These are phyloP conservation scores for Rhynchosporium secalis DNA, from an alignment of 2,329 filamentous ascomycete genomes.

Conservation along the genomic window DNA sequence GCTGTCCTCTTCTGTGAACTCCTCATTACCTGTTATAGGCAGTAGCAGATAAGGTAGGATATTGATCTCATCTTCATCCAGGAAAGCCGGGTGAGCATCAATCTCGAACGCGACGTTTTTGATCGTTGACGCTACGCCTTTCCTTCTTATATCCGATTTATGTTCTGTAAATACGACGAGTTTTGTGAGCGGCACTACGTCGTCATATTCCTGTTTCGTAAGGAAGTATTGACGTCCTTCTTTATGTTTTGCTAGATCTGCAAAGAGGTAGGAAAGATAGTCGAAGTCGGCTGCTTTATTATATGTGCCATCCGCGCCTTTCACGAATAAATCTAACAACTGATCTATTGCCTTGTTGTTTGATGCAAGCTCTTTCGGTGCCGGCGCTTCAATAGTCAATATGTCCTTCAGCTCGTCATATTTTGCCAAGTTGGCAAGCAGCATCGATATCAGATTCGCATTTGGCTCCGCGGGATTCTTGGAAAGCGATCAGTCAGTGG, in stretches of 20 bases:
- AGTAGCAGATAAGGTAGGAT: slow-evolving; percentile 86
- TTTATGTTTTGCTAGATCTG: slow-evolving; percentile 82
- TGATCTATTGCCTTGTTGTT: slow-evolving; percentile 81
- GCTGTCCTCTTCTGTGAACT: slow-evolving; percentile 84
- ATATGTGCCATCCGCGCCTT: slow-evolving; percentile 77
- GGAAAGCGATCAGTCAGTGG: slow-evolving; percentile 7
- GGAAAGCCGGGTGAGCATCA: slow-evolving; percentile 66
- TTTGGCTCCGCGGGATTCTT: slow-evolving; percentile 74
- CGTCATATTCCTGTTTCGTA: slow-evolving; percentile 72
- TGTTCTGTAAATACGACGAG: slow-evolving; percentile 94
- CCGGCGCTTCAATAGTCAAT: slow-evolving; percentile 64
- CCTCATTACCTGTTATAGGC: slow-evolving; percentile 84
- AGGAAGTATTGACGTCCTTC: slow-evolving; percentile 76
- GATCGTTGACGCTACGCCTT: slow-evolving; percentile 93
- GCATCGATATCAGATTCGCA: slow-evolving; percentile 84
- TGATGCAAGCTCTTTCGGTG: slow-evolving; percentile 69
- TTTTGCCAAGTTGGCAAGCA: slow-evolving; percentile 89
- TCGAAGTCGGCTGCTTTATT: slow-evolving; percentile 87
- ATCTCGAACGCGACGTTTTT: slow-evolving; percentile 92
- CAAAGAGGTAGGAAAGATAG: slow-evolving; percentile 92
- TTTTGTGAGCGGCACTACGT: slow-evolving; percentile 86
- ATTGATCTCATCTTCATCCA: slow-evolving; percentile 72
- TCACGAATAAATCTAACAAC: slow-evolving; percentile 93
- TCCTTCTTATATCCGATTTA: slow-evolving; percentile 75
- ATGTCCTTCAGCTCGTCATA: slow-evolving; percentile 70